Evolutionary conservation across 495 filamentous ascomycete species (phyloP), one percentile per base, ranked within the genome.

Genomic region (Xylaria longipes): DNA sequence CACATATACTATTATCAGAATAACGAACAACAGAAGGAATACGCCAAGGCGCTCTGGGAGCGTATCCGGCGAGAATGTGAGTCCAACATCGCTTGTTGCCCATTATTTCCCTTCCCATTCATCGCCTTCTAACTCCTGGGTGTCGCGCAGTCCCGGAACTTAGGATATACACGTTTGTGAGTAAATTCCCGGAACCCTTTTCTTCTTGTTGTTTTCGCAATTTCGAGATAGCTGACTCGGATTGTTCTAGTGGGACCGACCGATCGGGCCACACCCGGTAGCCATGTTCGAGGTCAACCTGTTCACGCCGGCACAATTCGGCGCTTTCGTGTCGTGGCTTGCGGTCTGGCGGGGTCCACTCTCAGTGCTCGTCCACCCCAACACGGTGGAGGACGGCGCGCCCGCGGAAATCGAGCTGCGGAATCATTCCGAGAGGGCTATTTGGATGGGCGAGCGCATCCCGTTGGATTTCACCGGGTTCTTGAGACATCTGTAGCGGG

Each of bases 271-370:
- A 3, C 94, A 97, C 75, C 90, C 91, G 0, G 81, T 93, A 0
- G 92, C 89, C 57, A 97, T 97, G 94, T 93, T 97, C 73, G 94
- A 97, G 80, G 95, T 97, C 20, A 96, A 96, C 72, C 46, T 97
- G 35, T 92, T 94, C 79, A 93, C 90, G 0, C 94, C 94, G 0
- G 89, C 89, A 6, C 93, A 97, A 79, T 96, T 97, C 74, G 94
- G 94, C 3, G 94, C 94, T 0, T 95, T 97, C 73, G 79, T 97
- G 27, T 85, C 91, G 0, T 97, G 94, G 94, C 82, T 97, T 54
- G 87, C 93, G 33, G 89, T 97, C 68, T 90, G 95, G 76, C 87
- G 95, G 1, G 94, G 94, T 0, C 94, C 94, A 37, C 79, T 97
- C 67, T 93, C 90, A 60, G 94, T 82, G 2, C 80, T 97, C 67